Evolutionary conservation across 768 basidiomycete species (phyloP).

Genomic region (Lactarius pseudohatsudake): DNA sequence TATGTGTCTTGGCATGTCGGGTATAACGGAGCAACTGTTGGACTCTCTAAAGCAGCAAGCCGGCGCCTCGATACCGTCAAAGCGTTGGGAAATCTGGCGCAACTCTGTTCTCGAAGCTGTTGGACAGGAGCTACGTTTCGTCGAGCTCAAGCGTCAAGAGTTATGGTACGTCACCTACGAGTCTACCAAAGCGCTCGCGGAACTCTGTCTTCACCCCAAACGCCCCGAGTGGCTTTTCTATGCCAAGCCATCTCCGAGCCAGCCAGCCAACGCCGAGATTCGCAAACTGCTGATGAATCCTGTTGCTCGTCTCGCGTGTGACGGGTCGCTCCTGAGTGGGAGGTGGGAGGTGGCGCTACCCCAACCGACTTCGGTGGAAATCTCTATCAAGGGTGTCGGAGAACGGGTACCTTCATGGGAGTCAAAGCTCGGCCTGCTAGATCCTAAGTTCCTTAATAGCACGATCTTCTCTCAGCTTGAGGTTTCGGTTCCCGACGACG

Average conservation of each 20-base stretch:
- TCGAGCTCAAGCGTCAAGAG: conserved; percentile 83
- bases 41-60: conserved; percentile 46
- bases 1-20: conserved; percentile 72
- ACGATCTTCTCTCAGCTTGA: conserved; percentile 65
- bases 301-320: conserved; percentile 69
- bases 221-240: conserved; percentile 88
- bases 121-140: conserved; percentile 71
- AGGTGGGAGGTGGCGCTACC: conserved; percentile 83
- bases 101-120: conserved; percentile 58
- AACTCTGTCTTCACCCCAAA: conserved; percentile 72
- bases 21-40: conserved; percentile 52
- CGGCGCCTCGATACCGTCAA: conserved; percentile 46
- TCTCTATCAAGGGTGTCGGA: conserved; percentile 65
- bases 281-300: conserved; percentile 72
- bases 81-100: conserved; percentile 69
- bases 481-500: conserved; percentile 54
- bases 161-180: conserved; percentile 83
- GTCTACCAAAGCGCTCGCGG: conserved; percentile 66
- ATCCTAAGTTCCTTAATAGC: conserved; percentile 63
- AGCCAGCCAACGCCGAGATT: conserved; percentile 78
- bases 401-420: conserved; percentile 85
- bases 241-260: conserved; percentile 60
- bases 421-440: conserved; percentile 69
- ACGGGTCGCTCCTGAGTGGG: conserved; percentile 59
- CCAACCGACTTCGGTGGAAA: conserved; percentile 47